Conservation (phyloP, 805 yeast species). For the Candida dendrica region DNA sequence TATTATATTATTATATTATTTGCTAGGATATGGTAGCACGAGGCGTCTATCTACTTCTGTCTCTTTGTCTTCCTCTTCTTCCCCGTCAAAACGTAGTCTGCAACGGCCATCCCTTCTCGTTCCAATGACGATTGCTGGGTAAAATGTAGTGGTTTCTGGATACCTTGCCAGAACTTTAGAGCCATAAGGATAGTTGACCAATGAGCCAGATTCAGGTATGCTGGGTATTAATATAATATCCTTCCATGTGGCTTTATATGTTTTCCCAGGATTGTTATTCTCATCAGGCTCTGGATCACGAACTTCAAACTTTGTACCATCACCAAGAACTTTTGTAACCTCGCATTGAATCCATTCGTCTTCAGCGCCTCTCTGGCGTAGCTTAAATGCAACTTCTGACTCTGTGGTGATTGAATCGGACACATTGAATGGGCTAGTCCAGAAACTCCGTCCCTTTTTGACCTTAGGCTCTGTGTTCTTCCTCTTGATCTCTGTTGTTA, state of each 20-base stretch:
- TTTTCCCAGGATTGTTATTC: slow-evolving; percentile 77
- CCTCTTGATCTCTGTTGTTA: slow-evolving; percentile 22
- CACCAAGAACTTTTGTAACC: slow-evolving; percentile 68
- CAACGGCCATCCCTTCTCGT: slow-evolving; percentile 69
- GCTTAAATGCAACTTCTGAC: slow-evolving; percentile 82
- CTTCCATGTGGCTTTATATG: slow-evolving; percentile 74
- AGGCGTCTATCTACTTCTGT: slow-evolving; percentile 84
- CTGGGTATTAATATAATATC: slow-evolving; percentile 74
- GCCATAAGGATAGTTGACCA: slow-evolving; percentile 61
- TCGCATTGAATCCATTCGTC: slow-evolving; percentile 96
- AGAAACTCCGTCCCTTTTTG: slow-evolving; percentile 24
- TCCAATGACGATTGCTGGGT: slow-evolving; percentile 87
- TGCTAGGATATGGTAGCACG: slow-evolving; percentile 67
- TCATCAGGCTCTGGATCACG: slow-evolving; percentile 98
- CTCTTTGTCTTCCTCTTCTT: slow-evolving; percentile 92
- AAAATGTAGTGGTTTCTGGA: slow-evolving; percentile 96
- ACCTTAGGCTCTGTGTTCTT: slow-evolving; percentile 14
- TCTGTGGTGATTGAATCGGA: slow-evolving; percentile 54
- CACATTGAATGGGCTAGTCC: slow-evolving; percentile 51
- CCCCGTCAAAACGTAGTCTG: slow-evolving; percentile 85
- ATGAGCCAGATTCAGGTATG: slow-evolving; percentile 28
- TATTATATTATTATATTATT: neutral
- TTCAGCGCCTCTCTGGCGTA: slow-evolving; percentile 61
- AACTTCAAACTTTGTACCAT: slow-evolving; percentile 76
- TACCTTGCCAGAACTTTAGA: slow-evolving; percentile 85